Evolutionary conservation across 306 rosid species (phyloP).

Genomic region (Phaseolus lunatus): DNA sequence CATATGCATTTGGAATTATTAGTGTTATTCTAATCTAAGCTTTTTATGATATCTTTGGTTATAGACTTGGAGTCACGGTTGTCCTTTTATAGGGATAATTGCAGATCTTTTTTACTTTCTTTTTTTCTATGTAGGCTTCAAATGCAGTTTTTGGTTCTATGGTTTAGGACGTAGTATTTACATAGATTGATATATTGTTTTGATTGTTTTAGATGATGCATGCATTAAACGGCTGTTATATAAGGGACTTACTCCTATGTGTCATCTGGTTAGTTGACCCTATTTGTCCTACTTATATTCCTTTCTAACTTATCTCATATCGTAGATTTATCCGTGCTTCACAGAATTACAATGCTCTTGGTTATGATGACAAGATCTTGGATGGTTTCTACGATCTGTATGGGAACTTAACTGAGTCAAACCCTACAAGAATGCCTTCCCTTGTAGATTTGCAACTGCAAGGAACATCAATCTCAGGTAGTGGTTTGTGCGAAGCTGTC

Average conservation of each 20-base stretch:
- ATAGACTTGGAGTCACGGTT: conserved; percentile 22
- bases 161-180: conserved; percentile 7
- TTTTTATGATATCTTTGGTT: conserved; percentile 29
- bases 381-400: conserved; percentile 97
- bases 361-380: conserved; percentile 94
- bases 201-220: conserved; percentile 32
- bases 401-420: conserved; percentile 69
- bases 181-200: conserved; percentile 15
- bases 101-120: too few relatives aligned
- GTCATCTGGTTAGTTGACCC: conserved; percentile 43
- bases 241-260: conserved; percentile 38
- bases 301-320: conserved; percentile 84
- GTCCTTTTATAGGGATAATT: background rate
- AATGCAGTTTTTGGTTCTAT: conserved; percentile 36
- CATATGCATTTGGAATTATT: conserved; percentile 3
- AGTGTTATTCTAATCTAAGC: background rate
- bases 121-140: conserved; percentile 10
- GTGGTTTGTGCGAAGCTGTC: conserved; percentile 91
- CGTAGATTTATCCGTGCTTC: conserved; percentile 91
- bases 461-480: conserved; percentile 76
- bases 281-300: conserved; percentile 54
- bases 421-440: conserved; percentile 85
- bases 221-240: conserved; percentile 1
- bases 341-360: conserved; percentile 96
- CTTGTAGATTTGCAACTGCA: conserved; percentile 94